Evolutionary conservation across 2,329 filamentous ascomycete species (phyloP), one percentile per base, ranked within the genome.

Genomic region (Rhinocladiella similis): DNA sequence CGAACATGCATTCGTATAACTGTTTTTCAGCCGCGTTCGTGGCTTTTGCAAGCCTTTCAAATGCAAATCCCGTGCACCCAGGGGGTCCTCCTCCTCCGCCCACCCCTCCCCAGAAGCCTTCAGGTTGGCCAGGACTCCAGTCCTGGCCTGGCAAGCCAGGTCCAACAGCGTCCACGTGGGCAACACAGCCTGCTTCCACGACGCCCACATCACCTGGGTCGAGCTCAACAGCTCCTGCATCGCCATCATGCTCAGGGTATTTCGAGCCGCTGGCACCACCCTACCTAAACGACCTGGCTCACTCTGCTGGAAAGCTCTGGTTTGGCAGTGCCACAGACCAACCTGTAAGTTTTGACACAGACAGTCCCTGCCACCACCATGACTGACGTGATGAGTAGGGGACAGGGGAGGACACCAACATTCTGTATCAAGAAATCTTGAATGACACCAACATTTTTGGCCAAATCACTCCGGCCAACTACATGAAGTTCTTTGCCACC

Each of bases 391-490:
- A 19, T 19, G 12, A 14, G 10, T 33, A 52, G 49, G 57, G 57
- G 12, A 59, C 59, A 3, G 60, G 57, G 1, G 79, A 82, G 60
- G 68, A 83, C 35, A 74, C 72, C 43, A 82, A 88, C 69, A 66
- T 71, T 12, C 65, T 76, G 25, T 89, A 88, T 69, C 71, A 78
- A 16, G 68, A 72, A 18, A 81, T 86, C 58, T 73, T 86, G 41
- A 77, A 76, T 60, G 73, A 85, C 68, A 72, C 66, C 6, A 72
- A 74, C 46, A 83, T 87, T 65, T 88, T 88, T 64, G 86, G 85
- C 29, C 80, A 85, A 68, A 76, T 87, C 22, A 87, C 85, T 0
- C 83, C 85, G 0, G 82, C 80, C 47, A 89, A 89, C 67, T 78
- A 79, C 2, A 81, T 84, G 68, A 83, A 83, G 67, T 72, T 71